Base-by-base conservation (phyloP, 1,139 yeast species). In the Taiozyma sp. region DNA sequence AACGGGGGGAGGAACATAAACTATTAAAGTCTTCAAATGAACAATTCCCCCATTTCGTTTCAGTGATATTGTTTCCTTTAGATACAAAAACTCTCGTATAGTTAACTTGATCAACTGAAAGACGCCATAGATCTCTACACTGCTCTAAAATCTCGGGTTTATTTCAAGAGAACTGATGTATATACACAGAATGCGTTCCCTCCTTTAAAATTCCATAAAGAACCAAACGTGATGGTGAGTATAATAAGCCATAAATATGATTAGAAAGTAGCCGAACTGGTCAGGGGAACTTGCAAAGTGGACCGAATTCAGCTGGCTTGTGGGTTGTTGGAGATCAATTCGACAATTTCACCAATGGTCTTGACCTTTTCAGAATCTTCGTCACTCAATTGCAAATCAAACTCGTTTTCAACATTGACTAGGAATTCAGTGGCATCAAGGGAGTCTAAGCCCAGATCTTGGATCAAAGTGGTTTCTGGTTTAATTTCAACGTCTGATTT, bases 321-420 rank as follows among this genome's bases (percentile, higher is more conserved):
- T 54, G 73, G 72, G 58, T 68, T 62, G 47, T 63, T 55, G 39
- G 65, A 60, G 46, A 81, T 78, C 69, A 80, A 80, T 61, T 83
- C 79, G 51, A 82, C 78, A 54, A 86, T 84, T 70, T 82, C 85
- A 56, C 83, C 85, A 55, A 83, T 84, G 53, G 85, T 80, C 73
- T 80, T 81, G 65, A 83, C 76, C 62, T 81, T 84, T 64, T 83
- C 88, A 48, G 88, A 81, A 54, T 81, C 75, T 53, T 72, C 72
- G 53, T 83, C 88, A 34, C 85, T 85, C 61, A 83, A 79, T 68
- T 82, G 87, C 66, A 82, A 73, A 66, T 82, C 88, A 60, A 83
- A 83, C 68, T 83, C 77, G 70, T 83, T 88, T 70, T 83, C 88
- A 63, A 83, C 79, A 52, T 87, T 86, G 62, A 83, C 88, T 59